A percentile compares a stretch with the other conserved stretches of the same genome.
Evolutionary conservation across 1,139 yeast genomes (phyloP).

Genomic region (Candida sp.): DNA sequence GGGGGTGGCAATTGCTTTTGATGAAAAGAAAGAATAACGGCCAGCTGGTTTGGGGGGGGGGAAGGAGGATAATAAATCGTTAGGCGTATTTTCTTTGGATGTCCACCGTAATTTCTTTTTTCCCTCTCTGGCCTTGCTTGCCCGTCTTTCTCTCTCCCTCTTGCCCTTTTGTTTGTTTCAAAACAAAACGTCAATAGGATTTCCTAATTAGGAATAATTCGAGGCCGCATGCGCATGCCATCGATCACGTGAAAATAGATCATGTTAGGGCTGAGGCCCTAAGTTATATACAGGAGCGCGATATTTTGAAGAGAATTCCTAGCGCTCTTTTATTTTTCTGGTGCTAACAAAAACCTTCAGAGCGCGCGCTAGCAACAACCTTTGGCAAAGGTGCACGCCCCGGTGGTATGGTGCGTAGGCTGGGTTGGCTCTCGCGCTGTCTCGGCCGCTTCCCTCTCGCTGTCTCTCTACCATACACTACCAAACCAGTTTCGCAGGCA

Average conservation of each 20-base stretch:
- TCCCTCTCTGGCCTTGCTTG: background rate
- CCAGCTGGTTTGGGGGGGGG: too few species aligned
- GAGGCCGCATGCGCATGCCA: background rate
- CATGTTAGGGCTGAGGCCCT: background rate
- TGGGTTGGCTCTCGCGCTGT: background rate
- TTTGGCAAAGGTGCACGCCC: conserved; percentile 1
- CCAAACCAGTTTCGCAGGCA: conserved; percentile 1
- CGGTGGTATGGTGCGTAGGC: background rate
- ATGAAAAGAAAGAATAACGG: background rate
- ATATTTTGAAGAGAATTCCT: background rate
- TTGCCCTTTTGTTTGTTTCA: background rate
- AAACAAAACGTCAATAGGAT: conserved; percentile 1
- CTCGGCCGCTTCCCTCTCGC: background rate
- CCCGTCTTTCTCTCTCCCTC: background rate
- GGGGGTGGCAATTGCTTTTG: too few species aligned
- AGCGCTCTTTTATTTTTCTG: background rate
- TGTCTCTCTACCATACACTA: conserved; percentile 1
- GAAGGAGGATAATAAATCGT: background rate
- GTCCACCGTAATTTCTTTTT: background rate
- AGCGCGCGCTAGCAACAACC: background rate
- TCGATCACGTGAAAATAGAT: background rate
- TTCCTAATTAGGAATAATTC: conserved; percentile 3
- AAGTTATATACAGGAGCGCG: background rate
- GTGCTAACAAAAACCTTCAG: background rate
- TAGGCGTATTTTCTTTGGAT: background rate